Base-by-base conservation (phyloP, 1,284 basidiomycete species). In the Irpex rosettiformis region DNA sequence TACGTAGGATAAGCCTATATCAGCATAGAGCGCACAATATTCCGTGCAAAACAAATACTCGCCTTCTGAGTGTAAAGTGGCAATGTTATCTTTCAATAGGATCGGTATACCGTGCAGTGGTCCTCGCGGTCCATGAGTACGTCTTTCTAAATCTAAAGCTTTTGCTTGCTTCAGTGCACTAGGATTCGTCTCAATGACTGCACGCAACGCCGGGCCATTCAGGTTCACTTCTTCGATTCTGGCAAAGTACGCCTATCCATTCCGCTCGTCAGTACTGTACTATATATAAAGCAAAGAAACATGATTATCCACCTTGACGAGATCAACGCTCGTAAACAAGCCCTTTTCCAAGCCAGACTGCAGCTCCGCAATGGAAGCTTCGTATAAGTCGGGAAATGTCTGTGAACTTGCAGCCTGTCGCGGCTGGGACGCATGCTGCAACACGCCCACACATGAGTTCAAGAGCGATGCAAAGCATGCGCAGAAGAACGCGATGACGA, bases 181-280 rank as follows among this genome's bases (percentile, higher is more conserved):
- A 0, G 86, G 86, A 60, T 86, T 89, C 2, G 73, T 77, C 65
- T 89, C 86, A 21, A 90, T 74, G 1, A 91, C 77, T 0, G 87
- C 87, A 4, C 83, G 79, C 22, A 91, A 70, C 1, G 68, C 70
- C 0, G 86, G 81, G 0, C 86, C 86, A 57, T 84, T 67, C 11
- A 81, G 64, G 65, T 91, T 89, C 30, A 89, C 88, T 67, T 90
- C 87, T 10, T 86, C 81, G 45, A 90, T 89, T 1, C 88, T 77
- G 1, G 84, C 80, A 55, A 88, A 77, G 67, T 91, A 90, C 0
- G 86, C 85, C 84, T 88, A 58, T n/a, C 4, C n/a, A 22, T 24
- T 24, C 37, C 6, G n/a, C 13, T 18, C 16, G n/a, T 37, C 33
- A 37, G n/a, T n/a, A n/a, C n/a, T n/a, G n/a, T n/a, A n/a, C n/a